These are phyloP conservation scores for Neoarthrinium moseri DNA, from an alignment of 2,329 filamentous ascomycete genomes.

Conservation along the genomic window DNA sequence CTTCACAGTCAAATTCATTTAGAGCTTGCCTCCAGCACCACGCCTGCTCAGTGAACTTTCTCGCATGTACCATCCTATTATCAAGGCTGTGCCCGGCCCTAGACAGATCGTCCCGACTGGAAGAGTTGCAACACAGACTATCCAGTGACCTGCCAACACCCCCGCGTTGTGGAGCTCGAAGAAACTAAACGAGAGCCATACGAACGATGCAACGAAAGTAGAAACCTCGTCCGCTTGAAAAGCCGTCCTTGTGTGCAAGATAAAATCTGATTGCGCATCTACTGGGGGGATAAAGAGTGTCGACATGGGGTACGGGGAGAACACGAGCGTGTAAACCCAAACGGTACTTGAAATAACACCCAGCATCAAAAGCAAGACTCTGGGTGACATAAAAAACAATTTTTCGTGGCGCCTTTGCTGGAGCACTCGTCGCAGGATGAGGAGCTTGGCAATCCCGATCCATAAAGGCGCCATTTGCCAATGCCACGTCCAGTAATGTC, in stretches of 20 bases:
- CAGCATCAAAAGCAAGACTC: background rate
- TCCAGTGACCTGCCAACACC: background rate
- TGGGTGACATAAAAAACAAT: background rate
- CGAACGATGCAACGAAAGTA: background rate
- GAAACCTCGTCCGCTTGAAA: background rate
- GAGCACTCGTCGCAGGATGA: background rate
- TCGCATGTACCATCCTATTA: background rate
- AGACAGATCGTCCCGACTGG: background rate
- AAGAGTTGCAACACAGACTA: background rate
- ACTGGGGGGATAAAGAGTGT: background rate
- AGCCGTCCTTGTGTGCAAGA: background rate
- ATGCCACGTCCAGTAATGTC: slow-evolving; percentile 23
- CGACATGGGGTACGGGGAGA: background rate
- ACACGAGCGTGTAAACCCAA: background rate
- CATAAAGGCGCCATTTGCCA: slow-evolving; percentile 23
- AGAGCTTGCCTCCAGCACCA: too few relatives aligned
- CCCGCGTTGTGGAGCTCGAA: background rate
- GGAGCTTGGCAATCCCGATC: slow-evolving; percentile 18
- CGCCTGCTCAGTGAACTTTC: too few relatives aligned
- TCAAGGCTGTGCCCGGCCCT: background rate
- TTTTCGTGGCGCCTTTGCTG: background rate
- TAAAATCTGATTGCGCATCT: background rate
- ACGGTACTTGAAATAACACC: background rate
- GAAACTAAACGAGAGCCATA: background rate
- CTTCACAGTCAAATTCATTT: too few relatives aligned